Evolutionary conservation across 305 asterid species (phyloP).

Genomic region (Andrographis paniculata): DNA sequence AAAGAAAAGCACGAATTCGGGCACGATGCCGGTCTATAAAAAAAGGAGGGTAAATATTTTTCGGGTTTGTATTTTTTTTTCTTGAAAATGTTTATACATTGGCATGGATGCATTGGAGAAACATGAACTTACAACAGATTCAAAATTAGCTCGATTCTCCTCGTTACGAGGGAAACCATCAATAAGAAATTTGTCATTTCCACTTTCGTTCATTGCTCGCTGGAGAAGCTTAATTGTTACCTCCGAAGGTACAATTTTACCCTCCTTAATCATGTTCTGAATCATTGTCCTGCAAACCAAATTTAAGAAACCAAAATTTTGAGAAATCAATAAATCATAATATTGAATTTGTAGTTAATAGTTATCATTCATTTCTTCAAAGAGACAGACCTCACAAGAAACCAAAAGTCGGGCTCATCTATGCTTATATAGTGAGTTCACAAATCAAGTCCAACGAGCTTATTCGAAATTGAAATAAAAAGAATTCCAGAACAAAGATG

Average conservation of each 20-base stretch:
- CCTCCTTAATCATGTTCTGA: conserved; percentile 92
- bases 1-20: conserved; percentile 83
- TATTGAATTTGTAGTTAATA: background rate
- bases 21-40: conserved; percentile 78
- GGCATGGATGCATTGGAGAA: background rate
- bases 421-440: background rate
- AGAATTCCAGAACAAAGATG: background rate
- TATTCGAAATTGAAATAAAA: too few species aligned
- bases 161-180: conserved; percentile 98
- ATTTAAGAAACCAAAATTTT: conserved; percentile 6
- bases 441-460: background rate
- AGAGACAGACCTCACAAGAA: background rate
- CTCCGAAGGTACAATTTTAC: conserved; percentile 91
- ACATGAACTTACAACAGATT: conserved; percentile 55
- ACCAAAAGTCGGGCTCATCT: background rate
- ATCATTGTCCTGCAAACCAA: conserved; percentile 68
- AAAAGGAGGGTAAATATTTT: too few species aligned
- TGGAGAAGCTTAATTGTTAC: conserved; percentile 85
- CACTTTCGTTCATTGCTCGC: conserved; percentile 66
- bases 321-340: conserved; percentile 1
- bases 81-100: too few species aligned
- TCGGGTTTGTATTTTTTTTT: too few species aligned
- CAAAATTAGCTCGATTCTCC: conserved; percentile 95
- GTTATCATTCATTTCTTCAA: background rate
- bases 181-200: conserved; percentile 81